Conservation (phyloP, 768 basidiomycete genomes). For the Podaxis sp. region DNA sequence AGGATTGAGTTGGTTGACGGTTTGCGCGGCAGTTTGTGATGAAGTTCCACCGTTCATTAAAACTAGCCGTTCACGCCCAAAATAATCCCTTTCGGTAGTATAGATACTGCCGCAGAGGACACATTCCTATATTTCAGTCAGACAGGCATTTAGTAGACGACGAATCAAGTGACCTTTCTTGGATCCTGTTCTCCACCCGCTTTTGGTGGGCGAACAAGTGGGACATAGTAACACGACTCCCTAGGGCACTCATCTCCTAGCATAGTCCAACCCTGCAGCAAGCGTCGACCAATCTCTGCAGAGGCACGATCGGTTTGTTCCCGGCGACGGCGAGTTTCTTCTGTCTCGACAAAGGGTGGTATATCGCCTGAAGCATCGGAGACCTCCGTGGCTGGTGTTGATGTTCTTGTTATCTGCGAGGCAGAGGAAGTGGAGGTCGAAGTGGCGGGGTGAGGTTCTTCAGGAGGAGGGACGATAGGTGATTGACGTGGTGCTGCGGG, state of each 20-base stretch:
- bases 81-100: slow-evolving; percentile 47
- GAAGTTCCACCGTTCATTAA: slow-evolving; percentile 17
- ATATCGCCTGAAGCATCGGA: slow-evolving; percentile 52
- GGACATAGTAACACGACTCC: slow-evolving; percentile 68
- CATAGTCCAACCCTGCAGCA: slow-evolving; percentile 87
- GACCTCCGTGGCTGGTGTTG: slow-evolving; percentile 78
- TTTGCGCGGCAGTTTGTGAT: background rate
- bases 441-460: slow-evolving; percentile 21
- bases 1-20: background rate
- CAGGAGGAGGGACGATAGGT: background rate
- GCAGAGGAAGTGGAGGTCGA: slow-evolving; percentile 44
- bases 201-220: slow-evolving; percentile 80
- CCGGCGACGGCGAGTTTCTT: slow-evolving; percentile 63
- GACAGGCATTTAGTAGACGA: slow-evolving; percentile 3
- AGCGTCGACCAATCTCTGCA: slow-evolving; percentile 70
- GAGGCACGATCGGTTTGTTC: slow-evolving; percentile 83
- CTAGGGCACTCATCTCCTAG: slow-evolving; percentile 84
- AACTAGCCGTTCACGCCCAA: slow-evolving; percentile 47
- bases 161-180: slow-evolving; percentile 51
- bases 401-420: slow-evolving; percentile 57
- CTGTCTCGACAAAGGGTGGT: slow-evolving; percentile 52
- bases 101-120: slow-evolving; percentile 70
- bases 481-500: slow-evolving; percentile 5
- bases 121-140: slow-evolving; percentile 57
- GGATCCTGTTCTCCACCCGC: slow-evolving; percentile 57